Percentiles rank a stretch among this genome's conserved stretches.
Conservation (phyloP, 2,329 filamentous ascomycete genomes). For the Metarhizium brunneum region DNA sequence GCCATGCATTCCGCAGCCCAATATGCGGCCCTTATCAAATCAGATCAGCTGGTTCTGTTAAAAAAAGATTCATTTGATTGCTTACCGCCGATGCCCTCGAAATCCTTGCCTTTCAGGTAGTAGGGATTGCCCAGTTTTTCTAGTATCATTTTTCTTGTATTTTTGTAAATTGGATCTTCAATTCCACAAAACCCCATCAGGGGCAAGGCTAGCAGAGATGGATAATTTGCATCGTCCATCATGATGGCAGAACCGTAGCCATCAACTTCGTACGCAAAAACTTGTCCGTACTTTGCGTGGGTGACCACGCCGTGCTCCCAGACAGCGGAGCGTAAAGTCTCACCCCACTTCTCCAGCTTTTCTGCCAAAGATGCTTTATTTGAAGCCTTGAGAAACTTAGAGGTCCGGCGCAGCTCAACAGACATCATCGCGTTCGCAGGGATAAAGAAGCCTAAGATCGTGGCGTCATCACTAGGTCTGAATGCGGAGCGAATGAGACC, state of each 20-base stretch:
- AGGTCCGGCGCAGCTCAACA: constrained; percentile 70
- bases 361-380: constrained; percentile 45
- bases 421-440: constrained; percentile 95
- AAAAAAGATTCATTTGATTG: constrained; percentile 2
- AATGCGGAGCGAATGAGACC: constrained; percentile 87
- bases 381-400: constrained; percentile 55
- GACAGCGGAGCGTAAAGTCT: constrained; percentile 64
- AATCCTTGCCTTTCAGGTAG: constrained; percentile 66
- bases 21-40: constrained; percentile 49
- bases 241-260: constrained; percentile 74
- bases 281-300: constrained; percentile 65
- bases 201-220: constrained; percentile 69
- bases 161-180: constrained; percentile 67
- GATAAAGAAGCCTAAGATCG: constrained; percentile 89
- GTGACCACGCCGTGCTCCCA: constrained; percentile 75
- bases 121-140: constrained; percentile 76
- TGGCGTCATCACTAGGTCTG: constrained; percentile 88
- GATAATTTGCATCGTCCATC: constrained; percentile 87
- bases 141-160: constrained; percentile 73
- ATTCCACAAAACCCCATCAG: constrained; percentile 64
- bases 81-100: constrained; percentile 81
- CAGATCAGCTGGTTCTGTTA: constrained; percentile 8
- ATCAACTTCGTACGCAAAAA: constrained; percentile 84
- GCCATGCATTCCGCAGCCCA: constrained; percentile 87
- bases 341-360: constrained; percentile 47